Evolutionary conservation across 257 asterid genomes (phyloP).

Genomic region (Salvia splendens): DNA sequence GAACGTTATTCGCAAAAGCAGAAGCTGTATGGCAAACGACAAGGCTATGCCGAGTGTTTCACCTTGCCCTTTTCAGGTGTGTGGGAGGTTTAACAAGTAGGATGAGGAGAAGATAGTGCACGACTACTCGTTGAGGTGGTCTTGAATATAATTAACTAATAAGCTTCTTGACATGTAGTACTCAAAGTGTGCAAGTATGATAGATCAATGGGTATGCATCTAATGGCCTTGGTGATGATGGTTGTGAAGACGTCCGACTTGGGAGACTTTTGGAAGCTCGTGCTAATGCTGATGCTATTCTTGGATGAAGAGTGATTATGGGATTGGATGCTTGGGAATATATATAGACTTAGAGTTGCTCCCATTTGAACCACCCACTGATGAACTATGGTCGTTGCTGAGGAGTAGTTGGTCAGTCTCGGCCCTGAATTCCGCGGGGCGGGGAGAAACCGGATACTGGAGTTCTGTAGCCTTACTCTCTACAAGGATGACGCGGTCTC

Average conservation of each 20-base stretch:
- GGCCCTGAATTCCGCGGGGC: no score
- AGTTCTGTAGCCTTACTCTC: slow-evolving; percentile 67
- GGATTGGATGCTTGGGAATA: slow-evolving; percentile 70
- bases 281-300: slow-evolving; percentile 88
- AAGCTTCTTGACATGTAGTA: no score
- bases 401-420: slow-evolving; percentile 66
- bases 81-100: no score
- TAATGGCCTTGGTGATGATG: slow-evolving; percentile 90
- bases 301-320: slow-evolving; percentile 76
- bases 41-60: no score
- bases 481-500: slow-evolving; percentile 83
- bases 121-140: no score
- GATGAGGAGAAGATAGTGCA: no score
- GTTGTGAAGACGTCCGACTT: slow-evolving; percentile 70
- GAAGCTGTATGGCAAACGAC: no score
- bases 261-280: slow-evolving; percentile 83
- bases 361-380: slow-evolving; percentile 78
- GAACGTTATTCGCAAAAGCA: no score
- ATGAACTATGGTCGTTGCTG: slow-evolving; percentile 92
- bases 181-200: no score
- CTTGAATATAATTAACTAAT: no score
- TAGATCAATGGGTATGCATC: slow-evolving; percentile 68
- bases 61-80: no score
- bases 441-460: slow-evolving; percentile 74
- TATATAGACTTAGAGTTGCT: slow-evolving; percentile 65